Conservation (phyloP, 192 early-diverging fungal genomes). For the Mortierella alpina region DNA sequence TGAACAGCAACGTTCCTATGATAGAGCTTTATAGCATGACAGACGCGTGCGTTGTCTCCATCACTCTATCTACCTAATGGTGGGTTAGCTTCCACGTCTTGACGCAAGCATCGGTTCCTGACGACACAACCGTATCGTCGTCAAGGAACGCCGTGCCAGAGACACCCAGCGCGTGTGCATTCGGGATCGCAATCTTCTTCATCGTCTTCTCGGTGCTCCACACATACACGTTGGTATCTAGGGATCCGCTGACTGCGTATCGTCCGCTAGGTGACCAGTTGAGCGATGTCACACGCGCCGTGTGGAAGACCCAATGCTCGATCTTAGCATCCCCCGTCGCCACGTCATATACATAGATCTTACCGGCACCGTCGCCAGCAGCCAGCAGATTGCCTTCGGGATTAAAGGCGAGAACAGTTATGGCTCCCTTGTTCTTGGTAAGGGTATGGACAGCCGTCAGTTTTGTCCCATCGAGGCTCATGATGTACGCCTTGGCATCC, state of each 20-base stretch:
- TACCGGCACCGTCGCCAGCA: constrained; percentile 82
- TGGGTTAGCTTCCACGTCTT: constrained; percentile 73
- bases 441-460: constrained; percentile 45
- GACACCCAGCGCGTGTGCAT: constrained; percentile 86
- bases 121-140: constrained; percentile 72
- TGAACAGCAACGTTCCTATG: no score
- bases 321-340: constrained; percentile 59
- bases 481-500: constrained; percentile 76
- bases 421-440: constrained; percentile 64
- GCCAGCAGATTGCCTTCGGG: constrained; percentile 82
- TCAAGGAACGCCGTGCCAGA: constrained; percentile 78
- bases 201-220: constrained; percentile 87
- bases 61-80: constrained; percentile 8
- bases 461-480: constrained; percentile 60
- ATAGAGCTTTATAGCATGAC: not conserved
- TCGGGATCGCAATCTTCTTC: constrained; percentile 77
- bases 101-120: constrained; percentile 86
- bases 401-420: constrained; percentile 85
- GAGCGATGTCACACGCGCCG: constrained; percentile 83
- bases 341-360: constrained; percentile 80
- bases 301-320: constrained; percentile 92
- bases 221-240: constrained; percentile 92
- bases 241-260: constrained; percentile 81
- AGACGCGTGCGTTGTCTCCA: not conserved
- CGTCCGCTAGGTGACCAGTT: constrained; percentile 81